A percentile compares a stretch with the other conserved stretches of the same genome.
Conservation (phyloP, 768 basidiomycete species). For the Boletus sp. region DNA sequence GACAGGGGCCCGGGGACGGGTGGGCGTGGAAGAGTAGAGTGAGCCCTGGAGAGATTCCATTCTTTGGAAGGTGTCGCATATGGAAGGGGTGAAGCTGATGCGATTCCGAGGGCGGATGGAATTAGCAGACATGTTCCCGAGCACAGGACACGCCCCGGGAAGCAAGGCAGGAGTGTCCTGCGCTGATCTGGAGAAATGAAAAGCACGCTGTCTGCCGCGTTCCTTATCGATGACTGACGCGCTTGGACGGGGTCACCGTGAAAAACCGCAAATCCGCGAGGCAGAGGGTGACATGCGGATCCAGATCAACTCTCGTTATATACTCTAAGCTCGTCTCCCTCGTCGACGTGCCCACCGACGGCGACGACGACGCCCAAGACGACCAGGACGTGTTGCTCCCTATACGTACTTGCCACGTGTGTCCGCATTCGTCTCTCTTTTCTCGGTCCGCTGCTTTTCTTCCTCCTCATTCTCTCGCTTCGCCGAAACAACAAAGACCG, state of each 20-base stretch:
- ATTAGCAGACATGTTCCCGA: slow-evolving; percentile 19
- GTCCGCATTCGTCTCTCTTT: slow-evolving; percentile 5
- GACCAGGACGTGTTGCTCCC: not conserved
- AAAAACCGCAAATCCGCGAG: slow-evolving; percentile 23
- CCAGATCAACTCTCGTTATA: slow-evolving; percentile 20
- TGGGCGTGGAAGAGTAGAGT: slow-evolving; percentile 1
- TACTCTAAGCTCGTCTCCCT: not conserved
- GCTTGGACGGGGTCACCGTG: not conserved
- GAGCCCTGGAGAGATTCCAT: slow-evolving; percentile 19
- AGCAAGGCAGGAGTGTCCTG: slow-evolving; percentile 17
- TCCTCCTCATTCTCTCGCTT: not conserved
- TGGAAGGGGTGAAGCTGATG: slow-evolving; percentile 8
- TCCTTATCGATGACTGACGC: slow-evolving; percentile 25
- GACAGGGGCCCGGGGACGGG: slow-evolving; percentile 3
- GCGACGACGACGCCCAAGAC: not conserved
- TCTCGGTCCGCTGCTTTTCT: slow-evolving; percentile 6
- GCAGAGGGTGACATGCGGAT: slow-evolving; percentile 25
- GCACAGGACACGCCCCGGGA: slow-evolving; percentile 16
- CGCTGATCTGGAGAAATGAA: slow-evolving; percentile 33
- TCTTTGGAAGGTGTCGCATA: slow-evolving; percentile 16
- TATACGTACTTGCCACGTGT: slow-evolving; percentile 15
- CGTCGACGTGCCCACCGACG: slow-evolving; percentile 4
- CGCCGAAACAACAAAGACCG: slow-evolving; percentile 3
- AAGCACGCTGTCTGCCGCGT: slow-evolving; percentile 21
- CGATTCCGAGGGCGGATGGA: slow-evolving; percentile 19